Conservation (phyloP, 2,329 filamentous ascomycete species). For the Arthrinium phaeospermum region DNA sequence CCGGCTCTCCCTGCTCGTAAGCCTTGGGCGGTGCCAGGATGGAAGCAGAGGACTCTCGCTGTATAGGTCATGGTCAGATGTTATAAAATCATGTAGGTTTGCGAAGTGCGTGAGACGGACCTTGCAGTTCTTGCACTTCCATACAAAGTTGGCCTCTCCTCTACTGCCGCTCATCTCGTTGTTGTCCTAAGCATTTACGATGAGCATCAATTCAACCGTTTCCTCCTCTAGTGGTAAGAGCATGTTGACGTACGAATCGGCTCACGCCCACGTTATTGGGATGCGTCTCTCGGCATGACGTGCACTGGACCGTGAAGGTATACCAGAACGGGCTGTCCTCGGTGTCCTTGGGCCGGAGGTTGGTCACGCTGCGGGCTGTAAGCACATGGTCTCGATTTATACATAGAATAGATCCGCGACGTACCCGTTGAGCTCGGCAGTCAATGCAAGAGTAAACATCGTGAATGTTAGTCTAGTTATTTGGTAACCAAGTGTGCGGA, state of each 20-base stretch:
- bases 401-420: slow-evolving; percentile 27
- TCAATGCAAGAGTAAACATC: slow-evolving; percentile 72
- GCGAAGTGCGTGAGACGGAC: slow-evolving; percentile 51
- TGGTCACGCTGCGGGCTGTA: slow-evolving; percentile 72
- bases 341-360: slow-evolving; percentile 84
- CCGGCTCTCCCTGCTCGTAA: slow-evolving; percentile 74
- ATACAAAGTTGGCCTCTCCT: slow-evolving; percentile 99
- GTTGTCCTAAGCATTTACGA: slow-evolving; percentile 65
- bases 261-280: slow-evolving; percentile 85
- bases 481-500: slow-evolving; percentile 12
- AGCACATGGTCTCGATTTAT: neutral
- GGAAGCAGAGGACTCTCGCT: slow-evolving; percentile 85
- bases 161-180: slow-evolving; percentile 92
- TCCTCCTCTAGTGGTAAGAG: neutral
- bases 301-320: slow-evolving; percentile 97
- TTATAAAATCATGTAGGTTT: neutral
- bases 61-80: slow-evolving; percentile 4
- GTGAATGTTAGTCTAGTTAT: slow-evolving; percentile 23
- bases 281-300: slow-evolving; percentile 92
- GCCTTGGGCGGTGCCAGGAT: slow-evolving; percentile 76
- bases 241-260: slow-evolving; percentile 72
- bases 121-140: slow-evolving; percentile 98
- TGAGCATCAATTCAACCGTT: slow-evolving; percentile 7
- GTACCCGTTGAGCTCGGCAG: slow-evolving; percentile 73
- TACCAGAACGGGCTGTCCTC: slow-evolving; percentile 89